phyloP scores from a whole-genome alignment of 371 early-diverging fungal genomes.

The Fennellomyces sp. region DNA sequence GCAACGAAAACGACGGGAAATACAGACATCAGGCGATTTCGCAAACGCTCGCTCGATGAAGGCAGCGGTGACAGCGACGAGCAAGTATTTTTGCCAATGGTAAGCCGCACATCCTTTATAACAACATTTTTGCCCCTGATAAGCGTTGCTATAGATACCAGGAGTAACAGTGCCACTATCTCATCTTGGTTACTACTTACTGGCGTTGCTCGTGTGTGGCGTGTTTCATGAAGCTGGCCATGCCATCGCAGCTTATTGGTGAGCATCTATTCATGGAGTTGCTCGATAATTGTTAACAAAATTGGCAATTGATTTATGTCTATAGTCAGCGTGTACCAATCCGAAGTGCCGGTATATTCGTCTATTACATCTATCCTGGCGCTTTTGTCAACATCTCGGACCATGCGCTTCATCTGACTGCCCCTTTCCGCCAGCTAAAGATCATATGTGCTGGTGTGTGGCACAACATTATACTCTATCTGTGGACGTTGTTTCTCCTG shows the following conservation, averaged over 20 bases:
- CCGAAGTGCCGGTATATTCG: slow-evolving; percentile 71
- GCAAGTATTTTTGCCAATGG: slow-evolving; percentile 66
- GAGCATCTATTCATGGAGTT: too few species aligned
- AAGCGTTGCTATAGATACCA: slow-evolving; percentile 61
- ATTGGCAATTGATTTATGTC: too few species aligned
- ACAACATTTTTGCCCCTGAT: background rate
- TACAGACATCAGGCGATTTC: slow-evolving; percentile 4
- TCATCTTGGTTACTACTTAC: slow-evolving; percentile 71
- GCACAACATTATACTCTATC: slow-evolving; percentile 73
- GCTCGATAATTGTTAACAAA: too few species aligned
- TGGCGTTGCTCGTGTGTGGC: slow-evolving; percentile 68
- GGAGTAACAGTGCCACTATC: slow-evolving; percentile 81
- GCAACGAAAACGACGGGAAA: slow-evolving; percentile 1
- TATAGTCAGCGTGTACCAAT: slow-evolving; percentile 68
- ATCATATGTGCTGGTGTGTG: slow-evolving; percentile 86
- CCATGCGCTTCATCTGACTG: slow-evolving; percentile 45
- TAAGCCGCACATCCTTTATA: slow-evolving; percentile 15
- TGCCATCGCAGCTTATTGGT: slow-evolving; percentile 74
- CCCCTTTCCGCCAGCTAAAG: slow-evolving; percentile 58
- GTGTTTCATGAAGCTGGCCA: slow-evolving; percentile 83
- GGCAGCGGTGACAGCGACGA: slow-evolving; percentile 17
- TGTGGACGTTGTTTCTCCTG: slow-evolving; percentile 48
- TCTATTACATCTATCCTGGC: slow-evolving; percentile 80
- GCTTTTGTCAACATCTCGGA: slow-evolving; percentile 83
- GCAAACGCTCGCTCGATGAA: slow-evolving; percentile 15